Evolutionary conservation across 2,329 filamentous ascomycete species (phyloP).

Genomic region (Bipolaris oryzae): DNA sequence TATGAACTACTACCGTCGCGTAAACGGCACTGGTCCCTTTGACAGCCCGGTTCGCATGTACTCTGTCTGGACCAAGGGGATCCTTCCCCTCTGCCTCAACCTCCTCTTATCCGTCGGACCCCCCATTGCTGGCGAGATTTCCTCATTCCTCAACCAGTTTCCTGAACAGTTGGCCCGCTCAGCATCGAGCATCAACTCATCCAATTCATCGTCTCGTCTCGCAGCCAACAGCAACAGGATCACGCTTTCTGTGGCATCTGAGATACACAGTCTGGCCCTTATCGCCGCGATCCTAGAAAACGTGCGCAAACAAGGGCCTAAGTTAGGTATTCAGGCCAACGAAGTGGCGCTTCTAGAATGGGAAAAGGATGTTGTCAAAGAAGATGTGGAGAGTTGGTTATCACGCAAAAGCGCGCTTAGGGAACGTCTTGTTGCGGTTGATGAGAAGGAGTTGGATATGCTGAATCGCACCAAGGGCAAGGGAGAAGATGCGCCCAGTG

Average conservation of each 20-base stretch:
- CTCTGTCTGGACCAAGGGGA: conserved; percentile 85
- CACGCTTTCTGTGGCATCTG: conserved; percentile 73
- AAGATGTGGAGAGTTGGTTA: conserved; percentile 85
- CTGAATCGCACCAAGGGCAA: conserved; percentile 44
- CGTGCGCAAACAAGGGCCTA: conserved; percentile 59
- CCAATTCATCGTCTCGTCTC: conserved; percentile 27
- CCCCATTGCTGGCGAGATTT: conserved; percentile 82
- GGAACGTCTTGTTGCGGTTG: conserved; percentile 74
- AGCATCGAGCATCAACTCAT: conserved; percentile 72
- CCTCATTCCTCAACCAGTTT: conserved; percentile 88
- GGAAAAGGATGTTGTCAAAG: conserved; percentile 73
- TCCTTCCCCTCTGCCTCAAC: conserved; percentile 88
- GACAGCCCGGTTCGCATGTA: conserved; percentile 79
- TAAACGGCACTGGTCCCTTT: conserved; percentile 76
- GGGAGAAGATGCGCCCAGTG: conserved; percentile 51
- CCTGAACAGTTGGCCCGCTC: conserved; percentile 76
- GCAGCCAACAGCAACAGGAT: conserved; percentile 62
- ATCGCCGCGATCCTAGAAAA: conserved; percentile 74
- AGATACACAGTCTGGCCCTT: conserved; percentile 79
- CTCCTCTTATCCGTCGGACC: conserved; percentile 80
- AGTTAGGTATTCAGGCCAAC: conserved; percentile 57
- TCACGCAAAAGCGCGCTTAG: conserved; percentile 70
- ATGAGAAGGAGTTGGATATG: conserved; percentile 72
- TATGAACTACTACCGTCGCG: conserved; percentile 73
- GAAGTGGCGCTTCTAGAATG: conserved; percentile 77